phyloP scores from a whole-genome alignment of 2,329 filamentous ascomycete species.

The Diaporthe sp. region DNA sequence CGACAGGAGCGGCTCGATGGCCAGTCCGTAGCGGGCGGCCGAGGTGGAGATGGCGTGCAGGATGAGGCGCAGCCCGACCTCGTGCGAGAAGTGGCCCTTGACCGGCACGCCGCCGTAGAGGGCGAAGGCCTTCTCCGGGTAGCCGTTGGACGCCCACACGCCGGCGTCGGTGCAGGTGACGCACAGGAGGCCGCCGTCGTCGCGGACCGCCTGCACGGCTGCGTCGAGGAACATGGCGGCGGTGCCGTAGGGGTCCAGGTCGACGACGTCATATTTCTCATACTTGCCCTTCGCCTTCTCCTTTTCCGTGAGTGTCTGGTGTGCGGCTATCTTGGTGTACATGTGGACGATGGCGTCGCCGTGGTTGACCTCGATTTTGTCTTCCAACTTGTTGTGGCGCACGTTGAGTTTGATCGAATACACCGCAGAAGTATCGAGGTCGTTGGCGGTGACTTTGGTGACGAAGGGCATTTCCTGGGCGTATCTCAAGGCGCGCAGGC shows the following conservation, averaged over 20 bases:
- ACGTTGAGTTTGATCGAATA: constrained; percentile 87
- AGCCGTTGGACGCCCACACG: constrained; percentile 93
- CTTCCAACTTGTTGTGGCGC: constrained; percentile 79
- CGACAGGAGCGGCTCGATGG: constrained; percentile 90
- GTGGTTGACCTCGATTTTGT: constrained; percentile 77
- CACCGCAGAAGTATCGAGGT: constrained; percentile 82
- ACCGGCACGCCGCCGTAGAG: constrained; percentile 92
- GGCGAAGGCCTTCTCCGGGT: constrained; percentile 92
- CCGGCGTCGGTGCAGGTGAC: constrained; percentile 97
- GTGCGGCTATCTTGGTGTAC: constrained; percentile 76
- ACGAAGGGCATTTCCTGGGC: constrained; percentile 89
- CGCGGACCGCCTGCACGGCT: constrained; percentile 83
- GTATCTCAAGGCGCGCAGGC: constrained; percentile 90
- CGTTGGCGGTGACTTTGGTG: constrained; percentile 88
- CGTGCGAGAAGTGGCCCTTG: constrained; percentile 88
- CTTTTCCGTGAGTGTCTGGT: constrained; percentile 54
- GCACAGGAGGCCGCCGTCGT: constrained; percentile 90
- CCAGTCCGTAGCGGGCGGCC: constrained; percentile 85
- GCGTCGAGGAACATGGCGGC: constrained; percentile 93
- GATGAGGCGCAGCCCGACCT: constrained; percentile 88
- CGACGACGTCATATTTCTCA: constrained; percentile 88
- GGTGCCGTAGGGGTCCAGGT: constrained; percentile 95
- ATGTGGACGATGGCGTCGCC: constrained; percentile 92
- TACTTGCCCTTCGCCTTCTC: constrained; percentile 49
- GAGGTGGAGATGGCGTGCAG: constrained; percentile 83